phyloP scores from a whole-genome alignment of 176 grass and related monocot genomes.

The Neostapfia colusana region DNA sequence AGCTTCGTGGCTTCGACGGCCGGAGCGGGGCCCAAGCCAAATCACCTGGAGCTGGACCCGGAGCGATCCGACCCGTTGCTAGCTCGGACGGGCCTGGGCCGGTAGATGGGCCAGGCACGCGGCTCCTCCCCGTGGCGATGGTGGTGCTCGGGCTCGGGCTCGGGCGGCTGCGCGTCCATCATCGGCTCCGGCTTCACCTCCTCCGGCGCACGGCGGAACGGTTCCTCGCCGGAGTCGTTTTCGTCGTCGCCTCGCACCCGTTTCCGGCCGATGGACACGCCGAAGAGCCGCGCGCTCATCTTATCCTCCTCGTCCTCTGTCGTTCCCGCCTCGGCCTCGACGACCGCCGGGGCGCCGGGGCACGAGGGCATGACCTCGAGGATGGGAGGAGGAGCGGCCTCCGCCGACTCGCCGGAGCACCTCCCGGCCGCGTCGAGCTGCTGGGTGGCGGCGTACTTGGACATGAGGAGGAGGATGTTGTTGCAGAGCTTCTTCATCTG shows the following conservation, averaged over 20 bases:
- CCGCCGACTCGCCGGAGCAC: constrained; percentile 37
- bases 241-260: constrained; percentile 33
- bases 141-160: background rate
- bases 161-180: constrained; percentile 6
- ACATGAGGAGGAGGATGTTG: constrained; percentile 80
- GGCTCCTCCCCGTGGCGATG: background rate
- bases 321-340: background rate
- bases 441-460: constrained; percentile 56
- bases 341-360: background rate
- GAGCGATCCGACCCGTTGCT: constrained; percentile 42
- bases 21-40: background rate
- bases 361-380: constrained; percentile 62
- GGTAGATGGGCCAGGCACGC: constrained; percentile 61
- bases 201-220: background rate
- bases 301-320: constrained; percentile 20
- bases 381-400: constrained; percentile 13
- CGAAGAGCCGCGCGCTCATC: constrained; percentile 57
- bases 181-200: constrained; percentile 56
- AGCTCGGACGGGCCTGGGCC: constrained; percentile 46
- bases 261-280: constrained; percentile 72
- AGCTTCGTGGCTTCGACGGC: background rate
- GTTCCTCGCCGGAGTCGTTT: constrained; percentile 8
- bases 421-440: constrained; percentile 30
- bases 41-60: constrained; percentile 46
- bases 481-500: constrained; percentile 91